These are phyloP conservation scores for Colletotrichum incanum DNA, from an alignment of 2,329 filamentous ascomycete species.

Conservation along the genomic window DNA sequence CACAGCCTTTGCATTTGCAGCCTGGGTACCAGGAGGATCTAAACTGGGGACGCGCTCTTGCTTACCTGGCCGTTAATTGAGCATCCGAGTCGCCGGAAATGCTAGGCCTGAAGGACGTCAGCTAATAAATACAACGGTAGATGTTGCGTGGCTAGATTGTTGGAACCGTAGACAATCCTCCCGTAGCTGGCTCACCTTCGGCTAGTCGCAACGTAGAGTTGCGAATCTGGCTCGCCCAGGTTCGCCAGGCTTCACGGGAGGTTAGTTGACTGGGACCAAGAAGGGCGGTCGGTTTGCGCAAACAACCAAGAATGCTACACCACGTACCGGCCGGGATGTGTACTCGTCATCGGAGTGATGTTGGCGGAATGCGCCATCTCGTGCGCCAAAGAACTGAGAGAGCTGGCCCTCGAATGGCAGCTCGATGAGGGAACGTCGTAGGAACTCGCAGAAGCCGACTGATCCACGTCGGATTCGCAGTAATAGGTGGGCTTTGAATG, in stretches of 20 bases:
- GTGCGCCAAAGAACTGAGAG: conserved; percentile 50
- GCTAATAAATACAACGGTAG: background rate
- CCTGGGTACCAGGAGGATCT: background rate
- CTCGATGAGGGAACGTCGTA: conserved; percentile 46
- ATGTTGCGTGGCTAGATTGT: background rate
- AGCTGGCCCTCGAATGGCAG: conserved; percentile 51
- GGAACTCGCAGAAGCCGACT: conserved; percentile 45
- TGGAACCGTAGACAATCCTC: background rate
- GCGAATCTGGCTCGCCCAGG: conserved; percentile 23
- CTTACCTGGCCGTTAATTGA: conserved; percentile 45
- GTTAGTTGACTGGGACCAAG: conserved; percentile 2
- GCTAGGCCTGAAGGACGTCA: conserved; percentile 21
- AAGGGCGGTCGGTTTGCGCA: background rate
- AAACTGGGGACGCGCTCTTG: background rate
- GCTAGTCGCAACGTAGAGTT: conserved; percentile 22
- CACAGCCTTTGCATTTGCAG: background rate
- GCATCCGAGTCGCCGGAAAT: conserved; percentile 38
- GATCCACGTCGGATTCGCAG: conserved; percentile 45
- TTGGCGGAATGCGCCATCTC: conserved; percentile 44
- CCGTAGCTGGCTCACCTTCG: conserved; percentile 15
- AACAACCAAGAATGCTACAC: background rate
- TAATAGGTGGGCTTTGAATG: conserved; percentile 44
- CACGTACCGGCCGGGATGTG: conserved; percentile 48
- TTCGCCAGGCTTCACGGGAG: conserved; percentile 19
- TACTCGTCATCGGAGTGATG: conserved; percentile 45